Conservation (phyloP, 228 moss, liverwort and hornwort genomes). For the Sphagnum fallax region DNA sequence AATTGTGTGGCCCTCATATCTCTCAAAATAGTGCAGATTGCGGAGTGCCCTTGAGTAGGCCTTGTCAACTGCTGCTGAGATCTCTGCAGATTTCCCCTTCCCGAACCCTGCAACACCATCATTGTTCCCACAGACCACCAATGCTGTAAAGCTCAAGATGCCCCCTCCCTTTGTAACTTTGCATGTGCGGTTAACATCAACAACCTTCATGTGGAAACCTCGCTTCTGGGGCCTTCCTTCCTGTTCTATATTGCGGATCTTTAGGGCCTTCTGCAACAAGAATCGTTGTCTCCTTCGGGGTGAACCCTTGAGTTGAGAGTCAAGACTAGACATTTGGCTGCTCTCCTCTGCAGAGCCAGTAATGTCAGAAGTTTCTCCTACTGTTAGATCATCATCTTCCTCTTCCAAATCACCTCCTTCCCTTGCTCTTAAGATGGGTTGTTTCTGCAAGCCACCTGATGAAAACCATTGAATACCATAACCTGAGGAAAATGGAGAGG, state of each 20-base stretch:
- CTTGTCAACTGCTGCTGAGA: slow-evolving; percentile 87
- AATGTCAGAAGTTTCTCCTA: slow-evolving; percentile 13
- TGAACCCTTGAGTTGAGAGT: slow-evolving; percentile 52
- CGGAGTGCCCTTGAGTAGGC: slow-evolving; percentile 69
- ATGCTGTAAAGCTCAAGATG: slow-evolving; percentile 72
- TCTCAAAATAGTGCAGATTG: slow-evolving; percentile 90
- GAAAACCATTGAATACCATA: not conserved
- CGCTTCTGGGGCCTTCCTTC: slow-evolving; percentile 66
- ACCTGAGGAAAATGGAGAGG: not conserved
- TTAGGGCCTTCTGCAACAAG: slow-evolving; percentile 72
- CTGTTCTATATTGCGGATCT: slow-evolving; percentile 53
- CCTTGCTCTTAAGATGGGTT: slow-evolving; percentile 44
- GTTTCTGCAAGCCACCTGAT: slow-evolving; percentile 26
- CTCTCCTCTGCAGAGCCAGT: slow-evolving; percentile 15
- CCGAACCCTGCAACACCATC: slow-evolving; percentile 89
- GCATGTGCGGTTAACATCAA: slow-evolving; percentile 89
- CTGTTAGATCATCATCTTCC: slow-evolving; percentile 15
- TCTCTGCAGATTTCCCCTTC: slow-evolving; percentile 89
- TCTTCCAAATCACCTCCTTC: slow-evolving; percentile 37
- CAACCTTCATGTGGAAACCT: slow-evolving; percentile 86
- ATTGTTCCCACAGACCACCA: slow-evolving; percentile 87
- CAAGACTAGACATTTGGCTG: slow-evolving; percentile 40
- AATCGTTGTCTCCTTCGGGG: slow-evolving; percentile 77
- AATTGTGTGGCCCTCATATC: slow-evolving; percentile 88
- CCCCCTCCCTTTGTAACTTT: slow-evolving; percentile 98